Evolutionary conservation across 2,329 filamentous ascomycete genomes (phyloP), one percentile per base, ranked within the genome.

Genomic region (Ophiocordyceps camponoti-leonardi): DNA sequence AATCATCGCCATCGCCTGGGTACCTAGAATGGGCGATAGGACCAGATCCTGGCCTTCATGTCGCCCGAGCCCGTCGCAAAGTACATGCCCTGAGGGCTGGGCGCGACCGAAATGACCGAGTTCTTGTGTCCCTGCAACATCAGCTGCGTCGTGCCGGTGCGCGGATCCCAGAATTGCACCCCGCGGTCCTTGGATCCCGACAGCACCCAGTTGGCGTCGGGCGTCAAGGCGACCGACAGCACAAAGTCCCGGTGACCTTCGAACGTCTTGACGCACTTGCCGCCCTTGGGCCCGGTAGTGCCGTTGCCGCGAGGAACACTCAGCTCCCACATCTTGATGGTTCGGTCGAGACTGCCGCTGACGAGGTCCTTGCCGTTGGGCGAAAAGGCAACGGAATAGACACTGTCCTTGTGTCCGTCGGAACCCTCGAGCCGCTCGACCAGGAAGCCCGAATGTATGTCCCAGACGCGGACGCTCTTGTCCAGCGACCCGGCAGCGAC

Each of bases 121-220:
- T 96, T 96, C 73, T 96, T 96, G 63, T 98, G 92, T 23, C 92
- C 92, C 64, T 96, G 92, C 50, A 98, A 75, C 92, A 96, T 96
- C 61, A 98, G 82, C 66, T 96, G 90, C 1, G 90, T 93, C 53
- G 85, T 82, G 33, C 90, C 92, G 19, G 87, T 95, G 56, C 82
- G 77, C 19, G 92, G 90, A 59, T 98, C 90, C 92, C 92, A 98
- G 72, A 98, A 96, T 61, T 96, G 92, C 20, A 98, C 92, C 43
- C 92, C 90, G 44, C 92, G 79, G 59, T 98, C 92, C 70, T 98
- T 98, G 50, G 87, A 94, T 41, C 92, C 92, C 51, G 86, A 94
- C 65, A 98, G 82, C 47, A 98, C 90, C 92, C 92, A 98, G 56
- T 82, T 77, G 51, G 85, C 84, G 61, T 96, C 88, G 16, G 92